phyloP scores from a whole-genome alignment of 352 stramenopile species.

The Pythium folliculosum region DNA sequence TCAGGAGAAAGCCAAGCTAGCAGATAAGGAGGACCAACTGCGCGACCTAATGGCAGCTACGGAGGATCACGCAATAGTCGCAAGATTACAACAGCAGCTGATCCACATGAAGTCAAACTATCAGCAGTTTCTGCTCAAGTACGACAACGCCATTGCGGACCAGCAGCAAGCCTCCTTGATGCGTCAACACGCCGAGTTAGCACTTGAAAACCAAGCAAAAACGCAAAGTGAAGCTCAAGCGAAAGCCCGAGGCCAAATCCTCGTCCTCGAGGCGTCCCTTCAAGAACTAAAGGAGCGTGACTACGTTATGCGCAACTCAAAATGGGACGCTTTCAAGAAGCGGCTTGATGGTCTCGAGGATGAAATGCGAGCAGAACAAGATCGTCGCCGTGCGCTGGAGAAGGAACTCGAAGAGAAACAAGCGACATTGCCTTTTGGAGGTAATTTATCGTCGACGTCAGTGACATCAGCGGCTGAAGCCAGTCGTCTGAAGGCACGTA shows the following conservation, averaged over 20 bases:
- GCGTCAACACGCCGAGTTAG: constrained; percentile 61
- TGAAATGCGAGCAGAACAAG: constrained; percentile 55
- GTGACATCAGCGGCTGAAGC: constrained; percentile 35
- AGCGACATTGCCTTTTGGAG: constrained; percentile 32
- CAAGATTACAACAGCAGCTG: constrained; percentile 87
- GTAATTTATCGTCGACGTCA: constrained; percentile 12
- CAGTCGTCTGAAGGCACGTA: constrained; percentile 45
- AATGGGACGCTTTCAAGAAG: constrained; percentile 73
- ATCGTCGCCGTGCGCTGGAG: constrained; percentile 57
- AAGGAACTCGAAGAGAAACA: constrained; percentile 64
- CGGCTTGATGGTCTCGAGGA: constrained; percentile 68
- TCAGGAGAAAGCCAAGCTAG: constrained; percentile 46
- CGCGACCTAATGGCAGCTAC: constrained; percentile 72
- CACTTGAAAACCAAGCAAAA: constrained; percentile 47
- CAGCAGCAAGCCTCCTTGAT: constrained; percentile 59
- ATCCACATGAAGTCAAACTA: constrained; percentile 86
- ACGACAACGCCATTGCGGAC: constrained; percentile 51
- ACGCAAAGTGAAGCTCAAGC: constrained; percentile 39
- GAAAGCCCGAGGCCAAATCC: constrained; percentile 35
- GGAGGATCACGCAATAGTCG: constrained; percentile 92
- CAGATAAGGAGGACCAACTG: constrained; percentile 65
- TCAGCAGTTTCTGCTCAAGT: constrained; percentile 77
- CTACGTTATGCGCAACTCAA: constrained; percentile 54
- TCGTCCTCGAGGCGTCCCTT: constrained; percentile 53
- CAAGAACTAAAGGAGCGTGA: constrained; percentile 59